Evolutionary conservation across 129 eudicot species (phyloP).

Genomic region (Heracleum sosnowskyi): DNA sequence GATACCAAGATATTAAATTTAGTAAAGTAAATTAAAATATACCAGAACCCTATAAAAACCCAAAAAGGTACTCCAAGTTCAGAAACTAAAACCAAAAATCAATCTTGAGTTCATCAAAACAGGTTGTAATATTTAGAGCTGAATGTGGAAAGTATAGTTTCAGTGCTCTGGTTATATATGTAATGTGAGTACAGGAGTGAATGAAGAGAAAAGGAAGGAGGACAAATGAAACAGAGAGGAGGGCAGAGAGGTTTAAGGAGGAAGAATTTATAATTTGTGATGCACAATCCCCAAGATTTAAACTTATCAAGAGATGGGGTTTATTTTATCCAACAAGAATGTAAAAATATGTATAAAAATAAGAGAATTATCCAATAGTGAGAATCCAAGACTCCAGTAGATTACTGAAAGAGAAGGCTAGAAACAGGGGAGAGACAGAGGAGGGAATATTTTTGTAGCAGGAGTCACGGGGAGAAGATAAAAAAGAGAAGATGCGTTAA

Average conservation of each 20-base stretch:
- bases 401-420: constrained; percentile 9
- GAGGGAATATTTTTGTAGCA: background rate
- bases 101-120: constrained; percentile 26
- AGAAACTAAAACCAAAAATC: constrained; percentile 15
- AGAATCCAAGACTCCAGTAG: constrained; percentile 21
- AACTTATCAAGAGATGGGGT: constrained; percentile 27
- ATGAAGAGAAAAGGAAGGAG: background rate
- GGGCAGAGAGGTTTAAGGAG: background rate
- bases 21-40: constrained; percentile 19
- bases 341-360: constrained; percentile 22
- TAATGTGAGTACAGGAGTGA: background rate
- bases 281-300: constrained; percentile 42
- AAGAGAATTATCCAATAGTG: constrained; percentile 23
- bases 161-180: background rate
- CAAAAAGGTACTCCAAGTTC: constrained; percentile 4
- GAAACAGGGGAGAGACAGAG: constrained; percentile 4
- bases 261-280: background rate
- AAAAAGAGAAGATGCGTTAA: constrained; percentile 20
- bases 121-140: background rate
- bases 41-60: constrained; percentile 19
- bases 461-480: background rate
- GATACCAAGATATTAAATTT: constrained; percentile 12
- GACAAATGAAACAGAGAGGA: background rate
- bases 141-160: constrained; percentile 5
- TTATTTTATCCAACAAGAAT: constrained; percentile 9